A percentile compares a stretch with the other conserved stretches of the same genome.
These are phyloP conservation scores for Trebouxia sp. DNA, from an alignment of 139 green algal species.

Conservation along the genomic window DNA sequence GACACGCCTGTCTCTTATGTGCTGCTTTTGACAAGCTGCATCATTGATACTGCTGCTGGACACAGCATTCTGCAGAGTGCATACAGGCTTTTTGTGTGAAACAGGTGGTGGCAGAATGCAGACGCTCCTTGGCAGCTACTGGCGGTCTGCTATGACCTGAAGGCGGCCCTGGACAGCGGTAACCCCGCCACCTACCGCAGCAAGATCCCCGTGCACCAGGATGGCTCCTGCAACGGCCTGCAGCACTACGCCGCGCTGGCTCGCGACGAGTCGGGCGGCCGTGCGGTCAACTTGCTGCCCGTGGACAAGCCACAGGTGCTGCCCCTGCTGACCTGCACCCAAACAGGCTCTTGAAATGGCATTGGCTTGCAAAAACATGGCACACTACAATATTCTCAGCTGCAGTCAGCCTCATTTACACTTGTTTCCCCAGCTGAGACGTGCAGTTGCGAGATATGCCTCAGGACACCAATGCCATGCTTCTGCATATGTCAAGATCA, in stretches of 20 bases:
- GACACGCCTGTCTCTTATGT: no score
- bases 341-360: no score
- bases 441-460: no score
- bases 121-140: constrained; percentile 94
- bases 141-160: constrained; percentile 88
- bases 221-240: constrained; percentile 97
- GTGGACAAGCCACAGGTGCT: constrained; percentile 58
- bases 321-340: neutral
- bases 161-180: constrained; percentile 57
- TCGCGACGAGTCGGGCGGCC: constrained; percentile 72
- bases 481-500: no score
- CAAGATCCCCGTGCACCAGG: constrained; percentile 85
- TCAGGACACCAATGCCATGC: no score
- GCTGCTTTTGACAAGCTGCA: no score
- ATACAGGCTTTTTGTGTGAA: no score
- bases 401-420: neutral
- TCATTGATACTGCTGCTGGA: no score
- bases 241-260: constrained; percentile 97
- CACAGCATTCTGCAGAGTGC: no score
- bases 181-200: constrained; percentile 70
- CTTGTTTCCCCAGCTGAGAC: neutral
- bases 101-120: constrained; percentile 66
- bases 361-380: no score
- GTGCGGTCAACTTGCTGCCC: constrained; percentile 85
- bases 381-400: neutral